Percentiles rank a stretch among this genome's conserved stretches.
phyloP scores from a whole-genome alignment of 2,329 filamentous ascomycete genomes.

The Ceratocystis huliohia region DNA sequence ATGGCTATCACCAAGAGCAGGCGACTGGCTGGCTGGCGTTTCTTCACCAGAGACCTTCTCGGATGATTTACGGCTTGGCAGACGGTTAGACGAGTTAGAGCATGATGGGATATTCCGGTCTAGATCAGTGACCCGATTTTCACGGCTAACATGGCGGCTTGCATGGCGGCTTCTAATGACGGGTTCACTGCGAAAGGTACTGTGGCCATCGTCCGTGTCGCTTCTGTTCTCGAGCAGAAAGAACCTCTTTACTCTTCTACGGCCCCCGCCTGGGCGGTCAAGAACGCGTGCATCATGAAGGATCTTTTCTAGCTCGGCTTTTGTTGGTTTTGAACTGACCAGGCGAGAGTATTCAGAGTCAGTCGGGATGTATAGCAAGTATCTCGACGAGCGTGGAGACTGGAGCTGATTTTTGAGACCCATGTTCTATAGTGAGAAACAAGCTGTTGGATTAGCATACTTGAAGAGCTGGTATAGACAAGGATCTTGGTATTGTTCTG shows the following conservation, averaged over 20 bases:
- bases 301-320: slow-evolving; percentile 15
- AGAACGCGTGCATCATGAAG: slow-evolving; percentile 13
- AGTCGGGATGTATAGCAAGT: slow-evolving; percentile 19
- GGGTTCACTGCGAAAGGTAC: neutral
- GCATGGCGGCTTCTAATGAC: neutral
- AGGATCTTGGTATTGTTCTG: neutral
- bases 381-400: slow-evolving; percentile 5
- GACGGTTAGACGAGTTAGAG: neutral
- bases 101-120: neutral
- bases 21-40: neutral
- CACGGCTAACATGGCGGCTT: neutral
- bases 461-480: neutral
- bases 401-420: slow-evolving; percentile 1
- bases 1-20: neutral
- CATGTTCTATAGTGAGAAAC: neutral
- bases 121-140: neutral
- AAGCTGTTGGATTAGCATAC: neutral
- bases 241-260: slow-evolving; percentile 15
- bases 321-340: slow-evolving; percentile 10
- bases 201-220: neutral
- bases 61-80: neutral
- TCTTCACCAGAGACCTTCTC: neutral
- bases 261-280: slow-evolving; percentile 10
- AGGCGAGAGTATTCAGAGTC: slow-evolving; percentile 18
- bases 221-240: slow-evolving; percentile 14